Conservation (phyloP, 2,329 filamentous ascomycete genomes). For the Aspergillus sp. region DNA sequence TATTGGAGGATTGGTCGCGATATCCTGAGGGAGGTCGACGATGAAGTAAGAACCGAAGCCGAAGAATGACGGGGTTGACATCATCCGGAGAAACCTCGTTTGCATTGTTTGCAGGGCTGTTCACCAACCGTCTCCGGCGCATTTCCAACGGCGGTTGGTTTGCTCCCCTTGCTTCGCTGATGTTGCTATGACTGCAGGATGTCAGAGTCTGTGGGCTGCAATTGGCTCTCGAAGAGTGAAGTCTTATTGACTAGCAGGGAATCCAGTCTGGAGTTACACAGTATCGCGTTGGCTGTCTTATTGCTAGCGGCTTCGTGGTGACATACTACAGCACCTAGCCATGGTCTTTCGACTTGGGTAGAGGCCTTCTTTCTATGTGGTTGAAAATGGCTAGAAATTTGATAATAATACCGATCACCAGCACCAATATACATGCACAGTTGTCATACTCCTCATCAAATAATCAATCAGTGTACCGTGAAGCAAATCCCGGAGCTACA, state of each 20-base stretch:
- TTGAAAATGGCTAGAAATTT: neutral
- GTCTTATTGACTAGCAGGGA: neutral
- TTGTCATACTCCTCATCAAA: slow-evolving; percentile 24
- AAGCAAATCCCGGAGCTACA: slow-evolving; percentile 21
- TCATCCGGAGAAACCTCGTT: slow-evolving; percentile 40
- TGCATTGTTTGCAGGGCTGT: slow-evolving; percentile 37
- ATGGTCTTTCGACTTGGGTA: neutral
- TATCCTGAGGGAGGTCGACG: neutral
- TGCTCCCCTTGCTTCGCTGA: neutral
- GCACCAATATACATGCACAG: slow-evolving; percentile 1
- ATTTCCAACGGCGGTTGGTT: slow-evolving; percentile 16
- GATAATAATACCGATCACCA: neutral
- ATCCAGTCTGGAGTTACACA: too few relatives aligned
- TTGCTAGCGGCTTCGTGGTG: neutral
- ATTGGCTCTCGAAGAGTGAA: neutral
- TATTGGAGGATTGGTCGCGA: neutral
- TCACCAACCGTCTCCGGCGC: slow-evolving; percentile 15
- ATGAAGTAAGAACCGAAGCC: neutral
- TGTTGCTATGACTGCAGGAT: neutral
- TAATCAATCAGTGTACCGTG: slow-evolving; percentile 24
- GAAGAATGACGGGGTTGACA: slow-evolving; percentile 37
- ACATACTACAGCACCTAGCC: neutral
- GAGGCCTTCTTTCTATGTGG: neutral
- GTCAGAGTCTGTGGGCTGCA: neutral
- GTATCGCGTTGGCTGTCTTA: neutral